A percentile compares a stretch with the other conserved stretches of the same genome.
These are phyloP conservation scores for Melocanna baccifera DNA, from an alignment of 176 grass and related monocot genomes.

Conservation along the genomic window DNA sequence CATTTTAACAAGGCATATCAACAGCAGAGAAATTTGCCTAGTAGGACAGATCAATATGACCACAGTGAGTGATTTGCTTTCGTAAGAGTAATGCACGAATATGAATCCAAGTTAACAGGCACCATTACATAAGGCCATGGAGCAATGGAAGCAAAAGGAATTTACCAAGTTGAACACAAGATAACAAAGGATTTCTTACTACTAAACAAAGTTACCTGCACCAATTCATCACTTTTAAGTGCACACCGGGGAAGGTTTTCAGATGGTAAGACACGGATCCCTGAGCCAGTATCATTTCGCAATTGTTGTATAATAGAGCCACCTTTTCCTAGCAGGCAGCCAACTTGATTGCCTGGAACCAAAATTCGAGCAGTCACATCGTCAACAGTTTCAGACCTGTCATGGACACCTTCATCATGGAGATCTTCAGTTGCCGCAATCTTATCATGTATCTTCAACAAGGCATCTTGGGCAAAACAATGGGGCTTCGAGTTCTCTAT, in stretches of 20 bases:
- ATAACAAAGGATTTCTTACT: constrained; percentile 14
- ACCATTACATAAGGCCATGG: constrained; percentile 1
- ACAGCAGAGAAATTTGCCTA: constrained; percentile 16
- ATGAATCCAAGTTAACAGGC: constrained; percentile 26
- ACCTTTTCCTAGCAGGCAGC: constrained; percentile 94
- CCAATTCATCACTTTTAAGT: constrained; percentile 83
- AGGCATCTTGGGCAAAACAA: constrained; percentile 82
- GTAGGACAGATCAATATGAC: constrained; percentile 7
- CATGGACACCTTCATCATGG: constrained; percentile 44
- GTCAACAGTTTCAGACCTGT: constrained; percentile 45
- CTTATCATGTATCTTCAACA: constrained; percentile 93
- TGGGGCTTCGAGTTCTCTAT: constrained; percentile 47
- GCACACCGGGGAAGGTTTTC: constrained; percentile 80
- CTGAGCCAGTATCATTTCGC: constrained; percentile 67
- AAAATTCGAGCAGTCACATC: constrained; percentile 75
- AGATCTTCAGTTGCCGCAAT: constrained; percentile 76
- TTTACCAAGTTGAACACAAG: constrained; percentile 22
- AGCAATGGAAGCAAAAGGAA: constrained; percentile 14
- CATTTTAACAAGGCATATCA: not conserved
- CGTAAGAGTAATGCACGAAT: constrained; percentile 9
- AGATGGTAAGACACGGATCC: constrained; percentile 71
- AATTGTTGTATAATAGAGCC: constrained; percentile 93
- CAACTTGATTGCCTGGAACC: constrained; percentile 86
- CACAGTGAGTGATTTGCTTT: constrained; percentile 6
- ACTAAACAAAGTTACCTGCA: constrained; percentile 63